Evolutionary conservation across 345 rosid genomes (phyloP).

Genomic region (Anastatica hierochuntica): DNA sequence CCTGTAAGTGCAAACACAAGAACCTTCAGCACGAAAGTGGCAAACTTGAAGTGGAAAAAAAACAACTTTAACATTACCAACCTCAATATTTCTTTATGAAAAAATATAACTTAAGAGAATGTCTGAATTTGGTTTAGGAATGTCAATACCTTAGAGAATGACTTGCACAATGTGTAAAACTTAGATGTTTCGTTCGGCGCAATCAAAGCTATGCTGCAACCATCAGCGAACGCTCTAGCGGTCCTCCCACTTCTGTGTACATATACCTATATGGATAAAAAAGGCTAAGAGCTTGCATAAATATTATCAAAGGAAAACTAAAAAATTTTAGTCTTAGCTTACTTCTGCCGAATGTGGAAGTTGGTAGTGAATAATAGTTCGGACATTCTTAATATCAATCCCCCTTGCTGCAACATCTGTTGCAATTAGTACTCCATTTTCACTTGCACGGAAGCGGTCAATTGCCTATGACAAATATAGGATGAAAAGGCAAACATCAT

Average conservation of each 20-base stretch:
- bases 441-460: conserved; percentile 76
- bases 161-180: conserved; percentile 78
- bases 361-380: conserved; percentile 93
- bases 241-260: conserved; percentile 98
- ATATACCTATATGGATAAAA: conserved; percentile 51
- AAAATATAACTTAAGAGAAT: neutral
- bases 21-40: conserved; percentile 14
- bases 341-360: conserved; percentile 98
- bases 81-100: neutral
- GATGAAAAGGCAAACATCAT: conserved; percentile 6
- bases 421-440: conserved; percentile 77
- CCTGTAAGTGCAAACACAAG: conserved; percentile 41
- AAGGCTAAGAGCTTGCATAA: conserved; percentile 6
- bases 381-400: conserved; percentile 86
- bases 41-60: neutral
- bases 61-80: neutral
- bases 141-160: conserved; percentile 65
- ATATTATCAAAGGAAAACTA: neutral
- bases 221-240: conserved; percentile 89
- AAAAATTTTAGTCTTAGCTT: conserved; percentile 16
- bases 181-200: conserved; percentile 70
- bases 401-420: conserved; percentile 99
- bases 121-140: neutral
- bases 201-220: conserved; percentile 87
- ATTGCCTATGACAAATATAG: conserved; percentile 45